These are phyloP conservation scores for Chrysopogon serrulatus DNA, from an alignment of 176 grass and related monocot species.

Conservation along the genomic window DNA sequence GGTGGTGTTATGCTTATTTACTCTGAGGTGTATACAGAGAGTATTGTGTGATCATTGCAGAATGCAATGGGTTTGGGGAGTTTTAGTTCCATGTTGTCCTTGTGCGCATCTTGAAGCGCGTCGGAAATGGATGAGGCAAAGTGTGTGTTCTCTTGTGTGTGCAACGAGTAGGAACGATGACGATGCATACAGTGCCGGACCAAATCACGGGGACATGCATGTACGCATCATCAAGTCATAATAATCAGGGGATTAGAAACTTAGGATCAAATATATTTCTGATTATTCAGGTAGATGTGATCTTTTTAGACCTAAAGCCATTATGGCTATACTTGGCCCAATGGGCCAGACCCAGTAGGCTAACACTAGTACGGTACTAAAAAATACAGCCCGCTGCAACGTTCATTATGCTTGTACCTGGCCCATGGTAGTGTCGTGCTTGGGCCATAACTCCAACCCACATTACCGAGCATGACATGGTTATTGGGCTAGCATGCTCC, in stretches of 20 bases:
- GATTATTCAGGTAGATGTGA: background rate
- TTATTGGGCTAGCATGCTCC: too few relatives aligned
- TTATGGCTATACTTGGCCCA: too few relatives aligned
- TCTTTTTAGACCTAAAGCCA: too few relatives aligned
- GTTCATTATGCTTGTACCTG: too few relatives aligned
- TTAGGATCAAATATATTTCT: background rate
- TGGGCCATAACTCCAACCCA: too few relatives aligned
- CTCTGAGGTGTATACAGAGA: background rate
- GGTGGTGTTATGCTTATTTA: background rate
- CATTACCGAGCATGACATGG: too few relatives aligned
- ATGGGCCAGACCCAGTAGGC: too few relatives aligned
- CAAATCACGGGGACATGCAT: conserved; percentile 1
- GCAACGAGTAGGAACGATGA: background rate
- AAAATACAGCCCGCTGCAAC: too few relatives aligned
- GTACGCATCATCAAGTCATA: background rate
- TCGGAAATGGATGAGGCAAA: conserved; percentile 24
- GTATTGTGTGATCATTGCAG: background rate
- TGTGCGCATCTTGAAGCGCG: background rate
- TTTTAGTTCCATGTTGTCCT: background rate
- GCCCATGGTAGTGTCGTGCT: too few relatives aligned
- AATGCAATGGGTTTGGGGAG: background rate
- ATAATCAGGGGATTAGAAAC: background rate
- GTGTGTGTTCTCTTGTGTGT: conserved; percentile 26
- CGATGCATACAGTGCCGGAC: background rate
- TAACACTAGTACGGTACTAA: too few relatives aligned